A percentile compares a stretch with the other conserved stretches of the same genome.
Evolutionary conservation across 768 basidiomycete genomes (phyloP).

Genomic region (Porphyrellus cyaneotinctus): DNA sequence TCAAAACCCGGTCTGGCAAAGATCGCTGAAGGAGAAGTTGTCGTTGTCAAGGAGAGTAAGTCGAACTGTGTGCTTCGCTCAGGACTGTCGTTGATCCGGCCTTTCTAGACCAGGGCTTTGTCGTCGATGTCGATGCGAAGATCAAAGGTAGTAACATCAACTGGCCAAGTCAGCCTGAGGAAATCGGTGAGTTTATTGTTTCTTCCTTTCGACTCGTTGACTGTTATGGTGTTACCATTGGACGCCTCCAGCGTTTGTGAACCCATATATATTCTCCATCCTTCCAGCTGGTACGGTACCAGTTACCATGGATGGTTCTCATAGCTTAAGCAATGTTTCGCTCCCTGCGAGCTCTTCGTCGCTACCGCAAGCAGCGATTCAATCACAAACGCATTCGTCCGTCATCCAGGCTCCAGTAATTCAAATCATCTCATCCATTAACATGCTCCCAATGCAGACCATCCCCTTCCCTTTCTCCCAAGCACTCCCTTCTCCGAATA

Average conservation of each 20-base stretch:
- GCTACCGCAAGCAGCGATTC: conserved; percentile 20
- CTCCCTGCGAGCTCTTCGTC: conserved; percentile 11
- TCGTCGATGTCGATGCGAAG: conserved; percentile 60
- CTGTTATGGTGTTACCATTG: conserved; percentile 53
- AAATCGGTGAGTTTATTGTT: conserved; percentile 48
- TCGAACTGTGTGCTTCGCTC: conserved; percentile 5
- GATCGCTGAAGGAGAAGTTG: conserved; percentile 55
- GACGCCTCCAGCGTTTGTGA: conserved; percentile 53
- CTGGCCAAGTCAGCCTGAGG: conserved; percentile 82
- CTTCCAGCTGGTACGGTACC: conserved; percentile 65
- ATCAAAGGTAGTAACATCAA: conserved; percentile 49
- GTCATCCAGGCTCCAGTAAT: conserved; percentile 56
- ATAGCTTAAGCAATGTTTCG: conserved; percentile 15
- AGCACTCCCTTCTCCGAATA: conserved; percentile 19
- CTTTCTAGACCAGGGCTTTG: conserved; percentile 58
- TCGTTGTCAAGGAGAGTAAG: conserved; percentile 80
- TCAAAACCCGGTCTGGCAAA: conserved; percentile 56
- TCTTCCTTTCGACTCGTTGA: conserved; percentile 46
- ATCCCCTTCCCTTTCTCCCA: conserved; percentile 59
- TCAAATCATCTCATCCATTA: conserved; percentile 70
- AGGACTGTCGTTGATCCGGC: background rate
- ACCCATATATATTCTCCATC: conserved; percentile 74
- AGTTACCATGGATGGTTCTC: conserved; percentile 19
- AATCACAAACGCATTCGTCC: conserved; percentile 25
- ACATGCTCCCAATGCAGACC: conserved; percentile 56